Evolutionary conservation across 805 yeast genomes (phyloP).

Genomic region (Candida sakaeoensis): DNA sequence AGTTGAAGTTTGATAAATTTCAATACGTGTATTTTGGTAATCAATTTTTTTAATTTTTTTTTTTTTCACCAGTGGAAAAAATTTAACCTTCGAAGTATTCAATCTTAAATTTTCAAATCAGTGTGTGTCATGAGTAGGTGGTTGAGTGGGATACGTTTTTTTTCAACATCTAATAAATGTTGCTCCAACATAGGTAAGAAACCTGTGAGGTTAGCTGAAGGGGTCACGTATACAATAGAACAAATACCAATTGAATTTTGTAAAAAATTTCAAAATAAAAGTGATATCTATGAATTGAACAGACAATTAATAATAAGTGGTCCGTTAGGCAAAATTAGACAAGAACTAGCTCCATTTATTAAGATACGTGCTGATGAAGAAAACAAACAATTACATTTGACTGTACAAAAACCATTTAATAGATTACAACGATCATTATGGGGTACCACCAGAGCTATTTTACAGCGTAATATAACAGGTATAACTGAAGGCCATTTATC

Average conservation of each 20-base stretch:
- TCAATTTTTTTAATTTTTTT: no score
- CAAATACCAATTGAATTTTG: conserved; percentile 52
- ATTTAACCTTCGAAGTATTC: background rate
- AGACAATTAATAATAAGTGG: conserved; percentile 63
- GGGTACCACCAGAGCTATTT: conserved; percentile 86
- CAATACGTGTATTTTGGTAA: background rate
- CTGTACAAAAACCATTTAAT: conserved; percentile 52
- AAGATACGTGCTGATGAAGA: conserved; percentile 29
- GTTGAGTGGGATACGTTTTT: conserved; percentile 9
- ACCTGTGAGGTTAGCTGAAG: conserved; percentile 67
- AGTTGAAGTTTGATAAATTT: background rate
- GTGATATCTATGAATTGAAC: conserved; percentile 52
- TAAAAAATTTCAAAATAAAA: conserved; percentile 63
- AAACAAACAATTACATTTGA: conserved; percentile 44
- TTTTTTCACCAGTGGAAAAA: conserved; percentile 1
- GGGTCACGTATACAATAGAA: conserved; percentile 48
- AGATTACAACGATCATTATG: conserved; percentile 82
- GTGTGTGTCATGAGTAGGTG: conserved; percentile 4
- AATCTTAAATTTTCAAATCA: background rate
- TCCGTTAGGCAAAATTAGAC: conserved; percentile 66
- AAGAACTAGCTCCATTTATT: conserved; percentile 74
- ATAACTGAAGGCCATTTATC: conserved; percentile 91
- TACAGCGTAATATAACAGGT: conserved; percentile 78
- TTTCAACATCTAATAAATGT: conserved; percentile 14
- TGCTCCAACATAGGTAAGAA: conserved; percentile 75